phyloP scores from a whole-genome alignment of 495 filamentous ascomycete species.

The Pyrenula aspistea region DNA sequence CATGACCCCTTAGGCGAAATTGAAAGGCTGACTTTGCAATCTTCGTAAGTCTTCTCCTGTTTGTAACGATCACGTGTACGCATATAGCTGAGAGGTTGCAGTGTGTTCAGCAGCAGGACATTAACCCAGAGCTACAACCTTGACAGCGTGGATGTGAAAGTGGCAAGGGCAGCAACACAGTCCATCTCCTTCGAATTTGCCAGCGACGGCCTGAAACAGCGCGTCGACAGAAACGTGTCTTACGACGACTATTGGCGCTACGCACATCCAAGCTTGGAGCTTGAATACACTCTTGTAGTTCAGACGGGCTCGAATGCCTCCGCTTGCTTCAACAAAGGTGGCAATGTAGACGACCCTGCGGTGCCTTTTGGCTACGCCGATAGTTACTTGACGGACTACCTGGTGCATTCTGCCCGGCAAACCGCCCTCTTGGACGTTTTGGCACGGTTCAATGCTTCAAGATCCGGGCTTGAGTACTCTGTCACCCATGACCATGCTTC shows the following conservation, averaged over 20 bases:
- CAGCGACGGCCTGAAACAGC: constrained; percentile 2
- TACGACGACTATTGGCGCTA: constrained; percentile 9
- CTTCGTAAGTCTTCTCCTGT: neutral
- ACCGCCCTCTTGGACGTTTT: neutral
- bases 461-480: neutral
- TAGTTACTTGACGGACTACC: neutral
- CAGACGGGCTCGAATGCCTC: constrained; percentile 4
- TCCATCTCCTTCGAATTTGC: neutral
- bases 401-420: neutral
- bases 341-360: neutral
- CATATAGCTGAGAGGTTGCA: neutral
- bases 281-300: constrained; percentile 6
- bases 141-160: neutral
- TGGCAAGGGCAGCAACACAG: neutral
- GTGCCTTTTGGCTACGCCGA: neutral
- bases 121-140: neutral
- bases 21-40: neutral
- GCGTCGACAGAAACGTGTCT: constrained; percentile 2
- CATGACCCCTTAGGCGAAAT: neutral
- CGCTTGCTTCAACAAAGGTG: constrained; percentile 7
- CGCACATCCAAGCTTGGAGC: constrained; percentile 4
- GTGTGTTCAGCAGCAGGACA: neutral
- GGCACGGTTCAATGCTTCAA: neutral
- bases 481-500: neutral
- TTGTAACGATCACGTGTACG: neutral